Base-by-base conservation (phyloP, 2,329 filamentous ascomycete species). In the Thyridium curvatum region DNA sequence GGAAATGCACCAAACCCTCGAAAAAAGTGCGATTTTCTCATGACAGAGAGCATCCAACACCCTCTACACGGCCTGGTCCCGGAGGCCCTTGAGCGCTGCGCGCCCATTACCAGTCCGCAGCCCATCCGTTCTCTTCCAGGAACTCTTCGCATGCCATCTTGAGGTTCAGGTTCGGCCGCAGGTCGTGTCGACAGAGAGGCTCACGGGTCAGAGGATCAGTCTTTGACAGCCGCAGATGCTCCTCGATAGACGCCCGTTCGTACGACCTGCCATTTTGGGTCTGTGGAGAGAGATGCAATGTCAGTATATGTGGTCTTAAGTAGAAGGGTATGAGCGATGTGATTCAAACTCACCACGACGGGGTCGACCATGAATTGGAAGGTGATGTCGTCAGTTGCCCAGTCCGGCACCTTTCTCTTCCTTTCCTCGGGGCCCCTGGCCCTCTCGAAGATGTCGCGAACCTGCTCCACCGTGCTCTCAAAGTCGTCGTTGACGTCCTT, bases 201-300 rank as follows among this genome's bases (percentile, higher is more conserved):
- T 89, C 83, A 32, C 91, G 72, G 1, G 91, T 96, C 29, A 97
- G 60, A 1, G 93, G 93, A 58, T 98, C 93, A 12, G 77, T 84
- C 1, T 72, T 72, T 28, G 78, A 78, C 16, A 84, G 72, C 52
- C 84, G 83, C 18, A 98, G 70, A 56, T 96, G 89, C 60, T 94
- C 88, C 54, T 89, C 71, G 44, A 98, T 84, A 13, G 86, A 86
- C 0, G 86, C 74, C 32, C 91, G 77, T 59, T 97, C 93, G 58
- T 95, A 98, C 2, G 85, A 93, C 47, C 90, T 86, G 12, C 93
- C 93, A 2, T 84, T 90, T 53, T 85, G 89, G 1, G 86, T 91
- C 82, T 69, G 60, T 50, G 43, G 21, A 6, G 35, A 4, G 28
- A n/a, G 12, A 13, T 9, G 15, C 15, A 18, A 15, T 12, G 40